Evolutionary conservation across 2,329 filamentous ascomycete species (phyloP), one percentile per base, ranked within the genome.

Genomic region (Albophoma yamanashiensis): DNA sequence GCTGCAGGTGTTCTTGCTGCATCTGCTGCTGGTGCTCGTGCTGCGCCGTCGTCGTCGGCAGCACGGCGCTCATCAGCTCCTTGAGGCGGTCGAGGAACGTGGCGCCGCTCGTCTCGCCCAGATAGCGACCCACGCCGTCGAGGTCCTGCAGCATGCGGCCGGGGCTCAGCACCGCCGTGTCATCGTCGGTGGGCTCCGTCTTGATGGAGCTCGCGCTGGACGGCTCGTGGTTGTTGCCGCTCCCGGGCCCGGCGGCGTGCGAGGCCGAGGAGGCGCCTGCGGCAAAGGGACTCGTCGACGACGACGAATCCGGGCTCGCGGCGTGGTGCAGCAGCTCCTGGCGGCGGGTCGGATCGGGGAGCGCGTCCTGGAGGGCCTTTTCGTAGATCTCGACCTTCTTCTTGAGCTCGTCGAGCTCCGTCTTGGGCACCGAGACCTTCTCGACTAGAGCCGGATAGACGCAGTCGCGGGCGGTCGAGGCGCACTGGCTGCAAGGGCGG

Each of bases 81-180:
- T 81, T 81, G 50, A 82, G 66, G 22, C 76, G 70, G 60, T 82
- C 79, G 6, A 81, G 73, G 58, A 81, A 81, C 1, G 75, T 78
- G 14, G 78, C 77, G 20, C 78, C 78, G 27, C 78, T 80, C 9
- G 78, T 80, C 64, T 77, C 76, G 45, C 79, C 79, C 2, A 79
- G 73, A 64, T 78, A 81, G 15, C 78, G 75, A 1, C 73, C 68
- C 31, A 73, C 76, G 31, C 78, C 78, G 53, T 76, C 73, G 3
- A 69, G 67, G 61, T 82, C 79, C 34, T 75, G 70, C 7, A 82
- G 71, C 22, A 79, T 67, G 25, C 75, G 71, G 9, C 77, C 78
- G n/a, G 77, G 67, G 6, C 65, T 70, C 22, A 67, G 60, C 17
- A 61, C 63, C 36, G 64, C 61, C 12, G 64, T 65, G 31, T 67